Conservation (phyloP, 441 rosid species). For the Manihot esculenta region DNA sequence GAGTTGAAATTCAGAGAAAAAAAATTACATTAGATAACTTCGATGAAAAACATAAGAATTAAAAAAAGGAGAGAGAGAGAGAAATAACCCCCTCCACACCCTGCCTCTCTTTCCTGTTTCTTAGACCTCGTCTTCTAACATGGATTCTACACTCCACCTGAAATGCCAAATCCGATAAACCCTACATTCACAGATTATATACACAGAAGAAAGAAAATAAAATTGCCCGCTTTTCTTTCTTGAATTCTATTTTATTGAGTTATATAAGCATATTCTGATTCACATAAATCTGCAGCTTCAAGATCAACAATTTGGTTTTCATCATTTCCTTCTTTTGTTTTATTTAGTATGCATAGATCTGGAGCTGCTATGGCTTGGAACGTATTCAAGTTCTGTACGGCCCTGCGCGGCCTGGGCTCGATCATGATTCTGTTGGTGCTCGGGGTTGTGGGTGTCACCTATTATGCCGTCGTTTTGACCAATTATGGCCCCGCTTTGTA, state of each 20-base stretch:
- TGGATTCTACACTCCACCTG: conserved; percentile 32
- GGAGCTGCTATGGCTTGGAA: conserved; percentile 95
- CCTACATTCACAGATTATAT: conserved; percentile 26
- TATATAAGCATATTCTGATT: neutral
- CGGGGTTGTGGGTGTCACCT: conserved; percentile 88
- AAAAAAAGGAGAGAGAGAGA: neutral
- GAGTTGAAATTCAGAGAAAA: too few species aligned
- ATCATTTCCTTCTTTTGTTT: neutral
- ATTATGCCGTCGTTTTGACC: conserved; percentile 81
- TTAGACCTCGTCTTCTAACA: neutral
- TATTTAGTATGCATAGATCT: conserved; percentile 72
- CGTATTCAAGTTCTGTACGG: conserved; percentile 91
- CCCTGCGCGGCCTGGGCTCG: conserved; percentile 84
- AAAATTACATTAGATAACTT: neutral
- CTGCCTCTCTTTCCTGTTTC: neutral
- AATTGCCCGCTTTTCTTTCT: neutral
- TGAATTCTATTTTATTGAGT: neutral
- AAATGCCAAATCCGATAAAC: conserved; percentile 31
- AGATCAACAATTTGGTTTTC: neutral
- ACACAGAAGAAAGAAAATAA: neutral
- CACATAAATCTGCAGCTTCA: conserved; percentile 1
- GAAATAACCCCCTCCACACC: too few species aligned
- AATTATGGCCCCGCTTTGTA: conserved; percentile 73
- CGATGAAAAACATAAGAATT: too few species aligned
- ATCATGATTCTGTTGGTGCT: conserved; percentile 91